Percentiles rank a stretch among this genome's conserved stretches.
These are phyloP conservation scores for Pleurotus platypus DNA, from an alignment of 768 basidiomycete genomes.

Conservation along the genomic window DNA sequence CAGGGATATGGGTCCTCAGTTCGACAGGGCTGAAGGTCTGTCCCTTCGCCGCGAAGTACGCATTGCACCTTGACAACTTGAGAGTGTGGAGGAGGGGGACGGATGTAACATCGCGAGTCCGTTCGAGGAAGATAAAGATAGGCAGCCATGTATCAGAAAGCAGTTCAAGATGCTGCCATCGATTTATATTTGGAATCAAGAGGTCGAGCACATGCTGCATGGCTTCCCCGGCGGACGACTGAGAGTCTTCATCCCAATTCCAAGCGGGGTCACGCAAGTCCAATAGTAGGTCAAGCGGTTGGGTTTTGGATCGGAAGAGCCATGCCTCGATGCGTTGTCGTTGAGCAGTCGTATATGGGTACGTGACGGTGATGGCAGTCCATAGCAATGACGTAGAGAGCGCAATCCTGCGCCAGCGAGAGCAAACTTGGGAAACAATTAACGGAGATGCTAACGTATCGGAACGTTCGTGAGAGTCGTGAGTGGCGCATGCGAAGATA, in stretches of 20 bases:
- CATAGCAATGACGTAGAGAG: slow-evolving; percentile 45
- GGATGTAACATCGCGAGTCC: slow-evolving; percentile 27
- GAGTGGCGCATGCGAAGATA: slow-evolving; percentile 27
- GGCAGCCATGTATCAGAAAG: slow-evolving; percentile 60
- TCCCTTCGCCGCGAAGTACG: slow-evolving; percentile 45
- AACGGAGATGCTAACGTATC: slow-evolving; percentile 24
- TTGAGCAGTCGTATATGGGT: slow-evolving; percentile 36
- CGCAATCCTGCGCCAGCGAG: slow-evolving; percentile 46
- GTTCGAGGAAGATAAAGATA: slow-evolving; percentile 47
- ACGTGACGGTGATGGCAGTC: slow-evolving; percentile 44
- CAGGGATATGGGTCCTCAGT: slow-evolving; percentile 33
- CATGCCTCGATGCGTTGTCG: slow-evolving; percentile 31
- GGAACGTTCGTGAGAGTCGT: slow-evolving; percentile 20
- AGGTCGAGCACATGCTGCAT: slow-evolving; percentile 44
- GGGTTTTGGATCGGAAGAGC: slow-evolving; percentile 40
- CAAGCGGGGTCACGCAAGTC: slow-evolving; percentile 59
- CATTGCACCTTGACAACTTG: slow-evolving; percentile 53
- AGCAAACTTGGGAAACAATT: slow-evolving; percentile 44
- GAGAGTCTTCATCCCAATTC: slow-evolving; percentile 50
- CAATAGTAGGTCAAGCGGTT: slow-evolving; percentile 47
- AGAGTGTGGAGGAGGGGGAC: slow-evolving; percentile 36
- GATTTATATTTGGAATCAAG: slow-evolving; percentile 38
- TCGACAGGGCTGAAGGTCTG: slow-evolving; percentile 40
- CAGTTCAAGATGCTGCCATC: slow-evolving; percentile 49
- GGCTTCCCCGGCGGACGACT: slow-evolving; percentile 36